Evolutionary conservation across 495 filamentous ascomycete species (phyloP).

Genomic region (Lepidopterella palustris): DNA sequence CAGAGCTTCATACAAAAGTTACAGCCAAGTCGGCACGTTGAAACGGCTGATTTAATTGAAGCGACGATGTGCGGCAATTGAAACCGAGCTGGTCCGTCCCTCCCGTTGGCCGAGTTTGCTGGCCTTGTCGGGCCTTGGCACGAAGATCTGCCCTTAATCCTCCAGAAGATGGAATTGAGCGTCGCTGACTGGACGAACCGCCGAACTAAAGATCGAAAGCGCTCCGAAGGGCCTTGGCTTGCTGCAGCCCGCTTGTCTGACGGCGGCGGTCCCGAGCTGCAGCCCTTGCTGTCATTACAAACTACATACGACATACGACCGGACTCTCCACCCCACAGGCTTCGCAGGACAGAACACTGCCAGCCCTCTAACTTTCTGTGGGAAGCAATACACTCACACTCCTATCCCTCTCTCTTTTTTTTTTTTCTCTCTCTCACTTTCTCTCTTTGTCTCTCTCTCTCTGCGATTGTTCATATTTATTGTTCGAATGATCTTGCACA

Average conservation of each 20-base stretch:
- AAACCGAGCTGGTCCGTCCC: background rate
- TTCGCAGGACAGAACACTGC: background rate
- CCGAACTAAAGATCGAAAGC: background rate
- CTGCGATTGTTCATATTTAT: background rate
- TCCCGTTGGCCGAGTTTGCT: background rate
- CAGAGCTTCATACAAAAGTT: no score
- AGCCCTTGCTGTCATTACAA: background rate
- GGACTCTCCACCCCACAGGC: background rate
- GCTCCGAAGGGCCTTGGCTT: background rate
- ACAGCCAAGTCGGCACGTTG: no score
- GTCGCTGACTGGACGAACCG: background rate
- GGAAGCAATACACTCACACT: background rate
- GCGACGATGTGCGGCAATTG: background rate
- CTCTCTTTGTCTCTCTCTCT: no score
- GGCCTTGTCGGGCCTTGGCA: background rate
- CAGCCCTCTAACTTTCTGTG: background rate
- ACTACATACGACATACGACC: background rate
- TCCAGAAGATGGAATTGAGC: constrained; percentile 1
- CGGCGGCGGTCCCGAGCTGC: no score
- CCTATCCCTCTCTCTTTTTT: background rate
- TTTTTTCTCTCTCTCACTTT: no score
- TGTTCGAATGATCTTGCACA: background rate
- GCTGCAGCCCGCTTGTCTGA: background rate
- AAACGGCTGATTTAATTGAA: background rate
- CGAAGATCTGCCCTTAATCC: background rate